Evolutionary conservation across 192 early-diverging fungal species (phyloP).

Genomic region (Piromyces finnis): DNA sequence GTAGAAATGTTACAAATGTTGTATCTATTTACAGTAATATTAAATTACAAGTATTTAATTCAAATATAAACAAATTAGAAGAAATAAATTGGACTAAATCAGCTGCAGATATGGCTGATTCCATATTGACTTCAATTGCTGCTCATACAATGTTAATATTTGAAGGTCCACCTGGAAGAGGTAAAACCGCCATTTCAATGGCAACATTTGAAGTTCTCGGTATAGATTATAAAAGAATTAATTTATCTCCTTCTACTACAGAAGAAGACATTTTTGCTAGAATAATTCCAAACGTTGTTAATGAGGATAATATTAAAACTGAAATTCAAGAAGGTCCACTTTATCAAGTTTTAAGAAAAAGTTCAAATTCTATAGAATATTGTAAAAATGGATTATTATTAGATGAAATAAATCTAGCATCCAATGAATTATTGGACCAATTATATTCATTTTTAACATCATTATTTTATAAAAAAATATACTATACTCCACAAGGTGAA

Average conservation of each 20-base stretch:
- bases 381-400: background rate
- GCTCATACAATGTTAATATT: too few species aligned
- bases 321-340: background rate
- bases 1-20: too few species aligned
- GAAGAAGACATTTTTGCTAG: background rate
- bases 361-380: background rate
- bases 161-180: too few species aligned
- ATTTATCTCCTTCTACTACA: background rate
- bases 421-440: background rate
- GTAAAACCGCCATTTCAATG: too few species aligned
- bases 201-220: background rate
- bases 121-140: too few species aligned
- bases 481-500: background rate
- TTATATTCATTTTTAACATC: background rate
- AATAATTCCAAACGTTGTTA: background rate
- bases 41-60: too few species aligned
- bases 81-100: too few species aligned
- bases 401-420: background rate
- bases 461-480: background rate
- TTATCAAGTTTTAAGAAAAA: background rate
- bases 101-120: too few species aligned
- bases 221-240: background rate
- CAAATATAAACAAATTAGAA: too few species aligned
- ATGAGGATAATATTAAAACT: background rate
- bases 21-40: too few species aligned